Evolutionary conservation across 2,329 filamentous ascomycete genomes (phyloP).

Genomic region (Pseudogymnoascus sp.): DNA sequence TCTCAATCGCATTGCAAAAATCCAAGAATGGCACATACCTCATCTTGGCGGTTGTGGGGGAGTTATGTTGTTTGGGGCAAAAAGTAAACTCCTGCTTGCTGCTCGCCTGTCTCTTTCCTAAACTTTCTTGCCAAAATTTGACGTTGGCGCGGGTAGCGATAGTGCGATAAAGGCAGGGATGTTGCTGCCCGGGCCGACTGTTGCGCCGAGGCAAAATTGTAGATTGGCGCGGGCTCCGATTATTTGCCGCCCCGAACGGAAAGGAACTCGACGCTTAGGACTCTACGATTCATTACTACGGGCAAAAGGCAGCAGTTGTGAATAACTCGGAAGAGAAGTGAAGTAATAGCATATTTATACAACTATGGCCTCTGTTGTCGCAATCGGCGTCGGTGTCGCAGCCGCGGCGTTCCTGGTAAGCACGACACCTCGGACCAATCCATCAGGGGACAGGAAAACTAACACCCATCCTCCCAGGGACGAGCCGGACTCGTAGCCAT

Average conservation of each 20-base stretch:
- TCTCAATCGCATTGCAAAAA: slow-evolving; percentile 10
- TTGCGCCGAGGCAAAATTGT: background rate
- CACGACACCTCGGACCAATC: background rate
- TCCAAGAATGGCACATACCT: slow-evolving; percentile 13
- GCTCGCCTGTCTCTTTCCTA: slow-evolving; percentile 9
- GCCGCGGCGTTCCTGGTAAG: slow-evolving; percentile 58
- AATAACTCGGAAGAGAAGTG: background rate
- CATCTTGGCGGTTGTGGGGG: slow-evolving; percentile 20
- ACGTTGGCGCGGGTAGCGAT: slow-evolving; percentile 13
- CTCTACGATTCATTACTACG: background rate
- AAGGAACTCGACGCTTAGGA: background rate
- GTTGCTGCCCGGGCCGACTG: background rate
- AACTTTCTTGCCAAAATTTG: slow-evolving; percentile 16
- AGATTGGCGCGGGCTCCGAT: background rate
- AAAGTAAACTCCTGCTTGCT: too few relatives aligned
- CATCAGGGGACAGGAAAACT: slow-evolving; percentile 16
- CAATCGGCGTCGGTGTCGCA: slow-evolving; percentile 53
- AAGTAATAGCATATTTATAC: background rate
- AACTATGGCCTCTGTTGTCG: slow-evolving; percentile 51
- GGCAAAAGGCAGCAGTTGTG: background rate
- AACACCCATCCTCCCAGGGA: slow-evolving; percentile 49
- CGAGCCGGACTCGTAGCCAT: slow-evolving; percentile 87
- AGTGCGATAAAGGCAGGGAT: slow-evolving; percentile 5
- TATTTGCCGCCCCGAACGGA: background rate
- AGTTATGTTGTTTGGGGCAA: background rate